phyloP scores from a whole-genome alignment of 371 early-diverging fungal genomes.

The Massospora cicadina region DNA sequence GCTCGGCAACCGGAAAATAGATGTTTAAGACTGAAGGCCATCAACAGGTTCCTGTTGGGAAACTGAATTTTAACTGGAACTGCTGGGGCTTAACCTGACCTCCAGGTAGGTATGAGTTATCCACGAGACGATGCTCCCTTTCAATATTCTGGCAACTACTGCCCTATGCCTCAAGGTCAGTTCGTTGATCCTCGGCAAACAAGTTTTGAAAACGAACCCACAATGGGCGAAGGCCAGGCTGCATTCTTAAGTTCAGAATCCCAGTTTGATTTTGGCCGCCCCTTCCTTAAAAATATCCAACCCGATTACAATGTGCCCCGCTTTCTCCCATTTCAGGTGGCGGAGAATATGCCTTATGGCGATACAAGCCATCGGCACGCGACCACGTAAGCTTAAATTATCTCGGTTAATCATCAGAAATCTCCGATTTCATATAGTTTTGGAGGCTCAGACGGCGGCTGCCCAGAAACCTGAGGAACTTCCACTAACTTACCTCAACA shows the following conservation, averaged over 20 bases:
- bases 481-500: slow-evolving; percentile 40
- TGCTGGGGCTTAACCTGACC: neutral
- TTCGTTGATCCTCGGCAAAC: neutral
- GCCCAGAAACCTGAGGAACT: slow-evolving; percentile 30
- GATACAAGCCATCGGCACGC: neutral
- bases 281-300: neutral
- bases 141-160: neutral
- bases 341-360: neutral
- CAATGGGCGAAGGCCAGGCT: neutral
- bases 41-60: neutral
- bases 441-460: slow-evolving; percentile 32
- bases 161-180: neutral
- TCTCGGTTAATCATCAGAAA: slow-evolving; percentile 11
- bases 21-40: neutral
- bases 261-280: neutral
- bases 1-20: neutral
- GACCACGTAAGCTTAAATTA: neutral
- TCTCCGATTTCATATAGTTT: slow-evolving; percentile 17
- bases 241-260: neutral
- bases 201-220: neutral
- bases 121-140: neutral
- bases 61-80: neutral
- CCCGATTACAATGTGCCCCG: neutral
- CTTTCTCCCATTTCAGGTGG: neutral
- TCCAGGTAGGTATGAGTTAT: neutral